A percentile compares a stretch with the other conserved stretches of the same genome.
These are phyloP conservation scores for Solanum piurae DNA, from an alignment of 257 asterid genomes.

Conservation along the genomic window DNA sequence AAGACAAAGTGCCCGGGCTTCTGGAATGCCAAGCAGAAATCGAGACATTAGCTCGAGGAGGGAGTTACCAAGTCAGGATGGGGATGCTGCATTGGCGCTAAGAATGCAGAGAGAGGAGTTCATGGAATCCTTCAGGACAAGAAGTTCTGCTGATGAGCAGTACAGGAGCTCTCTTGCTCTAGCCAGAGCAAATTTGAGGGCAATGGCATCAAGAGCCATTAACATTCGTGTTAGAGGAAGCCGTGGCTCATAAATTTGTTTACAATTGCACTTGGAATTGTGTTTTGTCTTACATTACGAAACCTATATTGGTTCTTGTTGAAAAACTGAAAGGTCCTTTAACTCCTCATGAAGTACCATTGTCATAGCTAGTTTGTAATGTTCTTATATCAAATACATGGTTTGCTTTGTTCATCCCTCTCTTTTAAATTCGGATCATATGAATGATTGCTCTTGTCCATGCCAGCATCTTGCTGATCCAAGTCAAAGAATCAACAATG, in stretches of 20 bases:
- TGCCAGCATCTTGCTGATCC: not conserved
- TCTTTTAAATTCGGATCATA: not conserved
- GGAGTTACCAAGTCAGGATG: conserved; percentile 51
- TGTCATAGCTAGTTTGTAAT: not conserved
- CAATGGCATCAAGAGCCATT: conserved; percentile 78
- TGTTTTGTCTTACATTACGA: not conserved
- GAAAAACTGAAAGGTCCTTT: not conserved
- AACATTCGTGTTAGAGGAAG: conserved; percentile 16
- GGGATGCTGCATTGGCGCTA: conserved; percentile 86
- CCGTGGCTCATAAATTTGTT: not conserved
- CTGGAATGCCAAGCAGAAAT: conserved; percentile 13
- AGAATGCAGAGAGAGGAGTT: conserved; percentile 95
- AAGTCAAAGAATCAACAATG: not conserved
- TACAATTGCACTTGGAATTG: not conserved
- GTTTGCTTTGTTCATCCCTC: not conserved
- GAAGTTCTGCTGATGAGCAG: not conserved
- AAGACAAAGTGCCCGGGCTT: conserved; percentile 17
- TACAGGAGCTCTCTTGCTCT: conserved; percentile 24
- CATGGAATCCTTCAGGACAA: conserved; percentile 36
- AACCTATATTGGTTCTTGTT: not conserved
- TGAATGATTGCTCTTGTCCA: not conserved
- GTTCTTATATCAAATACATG: not conserved
- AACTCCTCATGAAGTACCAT: not conserved
- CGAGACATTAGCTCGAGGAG: conserved; percentile 7
- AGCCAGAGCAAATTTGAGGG: conserved; percentile 83